A percentile compares a stretch with the other conserved stretches of the same genome.
These are phyloP conservation scores for Lactuca sativa DNA, from an alignment of 129 eudicot species.

Conservation along the genomic window DNA sequence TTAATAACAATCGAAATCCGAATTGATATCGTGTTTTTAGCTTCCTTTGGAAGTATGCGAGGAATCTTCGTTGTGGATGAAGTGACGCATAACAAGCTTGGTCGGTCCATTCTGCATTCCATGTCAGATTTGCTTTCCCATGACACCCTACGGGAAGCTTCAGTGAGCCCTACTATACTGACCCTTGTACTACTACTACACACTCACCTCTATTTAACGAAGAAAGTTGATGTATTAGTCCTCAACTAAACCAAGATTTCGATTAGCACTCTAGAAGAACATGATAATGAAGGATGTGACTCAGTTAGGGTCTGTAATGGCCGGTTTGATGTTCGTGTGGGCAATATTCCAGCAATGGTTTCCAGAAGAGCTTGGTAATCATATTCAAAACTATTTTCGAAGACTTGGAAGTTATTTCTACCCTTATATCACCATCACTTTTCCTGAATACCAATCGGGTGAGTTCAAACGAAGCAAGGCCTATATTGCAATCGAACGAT, in stretches of 20 bases:
- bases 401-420: slow-evolving; percentile 30
- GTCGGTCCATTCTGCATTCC: no score
- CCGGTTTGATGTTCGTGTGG: slow-evolving; percentile 41
- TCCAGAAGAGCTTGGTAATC: slow-evolving; percentile 35
- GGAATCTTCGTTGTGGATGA: no score
- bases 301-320: slow-evolving; percentile 43
- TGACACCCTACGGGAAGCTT: no score
- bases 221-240: neutral
- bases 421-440: slow-evolving; percentile 49
- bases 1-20: no score
- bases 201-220: neutral
- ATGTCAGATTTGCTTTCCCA: no score
- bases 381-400: slow-evolving; percentile 20
- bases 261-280: neutral
- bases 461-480: slow-evolving; percentile 50
- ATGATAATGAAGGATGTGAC: slow-evolving; percentile 38
- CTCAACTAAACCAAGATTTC: neutral
- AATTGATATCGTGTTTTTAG: no score
- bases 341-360: slow-evolving; percentile 48
- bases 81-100: no score
- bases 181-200: neutral
- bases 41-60: no score
- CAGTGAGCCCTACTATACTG: no score
- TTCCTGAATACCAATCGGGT: slow-evolving; percentile 43
- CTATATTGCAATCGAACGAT: slow-evolving; percentile 41